These are phyloP conservation scores for Chaetomium fimeti DNA, from an alignment of 495 filamentous ascomycete genomes.

Conservation along the genomic window DNA sequence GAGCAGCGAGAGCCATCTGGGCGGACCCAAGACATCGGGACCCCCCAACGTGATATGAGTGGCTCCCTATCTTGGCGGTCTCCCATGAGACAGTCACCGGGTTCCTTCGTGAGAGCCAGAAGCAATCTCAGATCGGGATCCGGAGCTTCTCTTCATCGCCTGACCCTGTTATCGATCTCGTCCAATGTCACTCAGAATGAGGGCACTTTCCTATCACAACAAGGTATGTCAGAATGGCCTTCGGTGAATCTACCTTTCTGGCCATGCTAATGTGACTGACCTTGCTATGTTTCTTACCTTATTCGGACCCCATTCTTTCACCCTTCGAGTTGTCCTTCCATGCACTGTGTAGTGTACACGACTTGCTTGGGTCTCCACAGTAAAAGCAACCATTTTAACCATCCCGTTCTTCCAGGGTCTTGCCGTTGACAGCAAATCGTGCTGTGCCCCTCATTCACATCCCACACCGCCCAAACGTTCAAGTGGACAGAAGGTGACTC, in stretches of 20 bases:
- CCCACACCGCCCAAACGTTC: too few species aligned
- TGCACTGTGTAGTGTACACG: too few species aligned
- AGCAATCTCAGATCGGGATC: too few species aligned
- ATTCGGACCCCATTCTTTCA: background rate
- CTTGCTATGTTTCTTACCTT: background rate
- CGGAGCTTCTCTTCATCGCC: background rate
- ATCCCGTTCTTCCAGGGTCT: too few species aligned
- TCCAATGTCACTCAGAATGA: too few species aligned
- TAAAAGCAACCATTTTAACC: too few species aligned
- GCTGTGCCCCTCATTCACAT: too few species aligned
- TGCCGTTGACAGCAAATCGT: too few species aligned
- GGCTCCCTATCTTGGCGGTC: background rate
- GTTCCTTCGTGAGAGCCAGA: background rate
- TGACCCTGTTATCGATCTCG: background rate
- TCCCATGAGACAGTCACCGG: background rate
- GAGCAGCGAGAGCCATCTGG: background rate
- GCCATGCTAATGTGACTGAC: slow-evolving; percentile 1
- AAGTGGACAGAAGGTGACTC: too few species aligned
- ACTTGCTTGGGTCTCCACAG: too few species aligned
- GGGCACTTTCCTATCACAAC: too few species aligned
- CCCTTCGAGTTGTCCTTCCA: too few species aligned
- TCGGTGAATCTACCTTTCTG: background rate
- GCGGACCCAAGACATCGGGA: background rate
- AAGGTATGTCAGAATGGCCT: background rate
- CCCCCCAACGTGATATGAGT: background rate